These are phyloP conservation scores for Phoenix roebelenii DNA, from an alignment of 176 grass and related monocot species.

Conservation along the genomic window DNA sequence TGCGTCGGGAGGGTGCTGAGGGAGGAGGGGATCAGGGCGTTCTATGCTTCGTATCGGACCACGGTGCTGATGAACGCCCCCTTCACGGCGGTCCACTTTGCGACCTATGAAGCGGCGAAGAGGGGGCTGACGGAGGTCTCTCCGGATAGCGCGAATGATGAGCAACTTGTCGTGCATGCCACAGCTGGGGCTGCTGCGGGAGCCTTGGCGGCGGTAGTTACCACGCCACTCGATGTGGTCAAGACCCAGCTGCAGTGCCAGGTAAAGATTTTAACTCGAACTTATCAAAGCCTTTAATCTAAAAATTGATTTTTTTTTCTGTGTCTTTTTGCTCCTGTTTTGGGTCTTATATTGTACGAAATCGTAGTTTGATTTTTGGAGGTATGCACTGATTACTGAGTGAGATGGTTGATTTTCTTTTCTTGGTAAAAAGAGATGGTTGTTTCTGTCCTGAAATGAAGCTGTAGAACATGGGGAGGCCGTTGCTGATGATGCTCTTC, in stretches of 20 bases:
- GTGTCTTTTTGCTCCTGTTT: no score
- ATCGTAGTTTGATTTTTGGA: no score
- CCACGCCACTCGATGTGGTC: constrained; percentile 71
- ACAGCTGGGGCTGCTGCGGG: constrained; percentile 70
- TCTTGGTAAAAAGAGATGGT: no score
- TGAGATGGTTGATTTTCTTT: no score
- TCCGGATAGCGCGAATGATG: constrained; percentile 38
- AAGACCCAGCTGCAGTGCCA: constrained; percentile 96
- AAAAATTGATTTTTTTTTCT: no score
- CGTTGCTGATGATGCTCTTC: no score
- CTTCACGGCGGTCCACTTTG: constrained; percentile 70
- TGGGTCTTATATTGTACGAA: no score
- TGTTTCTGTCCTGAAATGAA: no score
- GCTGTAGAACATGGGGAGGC: no score
- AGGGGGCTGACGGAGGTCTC: constrained; percentile 54
- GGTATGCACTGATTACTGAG: no score
- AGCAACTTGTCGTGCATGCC: constrained; percentile 63
- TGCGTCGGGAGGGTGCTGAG: constrained; percentile 60
- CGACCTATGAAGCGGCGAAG: constrained; percentile 81
- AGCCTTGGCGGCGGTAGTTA: constrained; percentile 50
- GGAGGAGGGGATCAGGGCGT: constrained; percentile 55
- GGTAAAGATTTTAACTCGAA: constrained; percentile 36
- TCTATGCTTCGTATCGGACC: constrained; percentile 66
- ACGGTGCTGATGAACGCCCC: constrained; percentile 89
- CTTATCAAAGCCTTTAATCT: no score